Evolutionary conservation across 1,284 basidiomycete species (phyloP).

Genomic region (Polyporus tsugae): DNA sequence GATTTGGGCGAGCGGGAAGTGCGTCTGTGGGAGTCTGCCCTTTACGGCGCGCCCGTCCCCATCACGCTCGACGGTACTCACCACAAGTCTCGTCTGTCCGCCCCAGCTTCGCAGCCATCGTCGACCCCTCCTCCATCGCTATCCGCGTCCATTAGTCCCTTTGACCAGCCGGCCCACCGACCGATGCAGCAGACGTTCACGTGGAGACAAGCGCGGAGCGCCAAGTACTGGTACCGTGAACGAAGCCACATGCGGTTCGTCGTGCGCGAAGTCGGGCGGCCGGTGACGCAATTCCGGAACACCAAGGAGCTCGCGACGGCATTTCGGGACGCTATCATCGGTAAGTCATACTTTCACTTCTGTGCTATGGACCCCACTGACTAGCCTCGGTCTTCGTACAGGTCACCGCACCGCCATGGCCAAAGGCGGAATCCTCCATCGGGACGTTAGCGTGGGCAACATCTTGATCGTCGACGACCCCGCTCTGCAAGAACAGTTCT

Average conservation of each 20-base stretch:
- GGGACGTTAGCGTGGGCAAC: slow-evolving; percentile 18
- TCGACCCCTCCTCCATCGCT: not conserved
- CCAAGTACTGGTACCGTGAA: slow-evolving; percentile 14
- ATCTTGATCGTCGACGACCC: slow-evolving; percentile 12
- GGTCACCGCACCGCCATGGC: not conserved
- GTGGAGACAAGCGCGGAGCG: slow-evolving; percentile 1
- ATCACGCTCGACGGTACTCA: not conserved
- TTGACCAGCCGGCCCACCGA: not conserved
- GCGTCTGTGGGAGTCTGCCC: slow-evolving; percentile 5
- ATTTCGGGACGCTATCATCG: slow-evolving; percentile 26
- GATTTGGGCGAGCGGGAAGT: slow-evolving; percentile 24
- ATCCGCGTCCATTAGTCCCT: not conserved
- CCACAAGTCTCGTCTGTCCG: not conserved
- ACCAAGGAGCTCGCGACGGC: slow-evolving; percentile 22
- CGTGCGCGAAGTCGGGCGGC: slow-evolving; percentile 22
- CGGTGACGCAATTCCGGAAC: slow-evolving; percentile 19
- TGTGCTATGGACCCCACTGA: not conserved
- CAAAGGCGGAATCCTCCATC: slow-evolving; percentile 13
- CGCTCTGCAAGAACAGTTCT: not conserved
- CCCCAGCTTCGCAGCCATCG: not conserved
- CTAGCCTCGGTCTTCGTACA: not conserved
- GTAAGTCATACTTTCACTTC: slow-evolving; percentile 9
- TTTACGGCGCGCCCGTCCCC: not conserved
- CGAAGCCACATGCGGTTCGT: slow-evolving; percentile 32
- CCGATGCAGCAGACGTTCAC: slow-evolving; percentile 24